Evolutionary conservation across 2,329 filamentous ascomycete species (phyloP), one percentile per base, ranked within the genome.

Genomic region (Penicillium oxalicum): DNA sequence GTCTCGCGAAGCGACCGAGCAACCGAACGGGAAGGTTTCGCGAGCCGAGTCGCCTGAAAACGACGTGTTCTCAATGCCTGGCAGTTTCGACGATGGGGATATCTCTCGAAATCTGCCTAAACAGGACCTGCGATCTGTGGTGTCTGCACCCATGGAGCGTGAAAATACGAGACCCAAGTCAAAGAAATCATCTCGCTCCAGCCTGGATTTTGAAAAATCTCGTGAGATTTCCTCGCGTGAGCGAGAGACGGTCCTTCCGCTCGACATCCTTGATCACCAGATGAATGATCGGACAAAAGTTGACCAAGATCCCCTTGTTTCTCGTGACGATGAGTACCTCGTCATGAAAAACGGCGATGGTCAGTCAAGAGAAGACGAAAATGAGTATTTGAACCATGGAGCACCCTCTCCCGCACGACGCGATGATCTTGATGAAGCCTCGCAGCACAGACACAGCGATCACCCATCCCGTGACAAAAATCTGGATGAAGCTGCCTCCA

Each of bases 401-500:
- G 18, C 18, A 18, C 18, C 18, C 18, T 18, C 18, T 9, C 39
- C 34, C 1, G 40, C 43, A 9, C 27, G 43, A 5, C 39, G 43
- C 12, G 45, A 43, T 11, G 44, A 48, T 28, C 33, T 46, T 11
- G 53, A 47, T 3, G 50, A 50, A 34, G 44, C 49, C 7, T 55
- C 57, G 26, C 53, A 54, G 27, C 59, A 55, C 7, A 62, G 56
- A 51, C 58, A 58, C 37, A 60, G 55, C 29, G 54, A 56, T 37
- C 56, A 55, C 26, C 52, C 49, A 2, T 61, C 60, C 44, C 53
- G 57, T 2, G 56, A 61, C 18, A 58, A 51, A 35, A 55, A 56
- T 27, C 61, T 69, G 48, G 71, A 74, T 40, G 69, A 73, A 38
- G 54, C 64, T 13, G 57, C 57, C 4, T 71, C 68, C 9, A 62